phyloP scores from a whole-genome alignment of 805 yeast species.

The fission yeast (Schizosaccharomyces pombe) region DNA sequence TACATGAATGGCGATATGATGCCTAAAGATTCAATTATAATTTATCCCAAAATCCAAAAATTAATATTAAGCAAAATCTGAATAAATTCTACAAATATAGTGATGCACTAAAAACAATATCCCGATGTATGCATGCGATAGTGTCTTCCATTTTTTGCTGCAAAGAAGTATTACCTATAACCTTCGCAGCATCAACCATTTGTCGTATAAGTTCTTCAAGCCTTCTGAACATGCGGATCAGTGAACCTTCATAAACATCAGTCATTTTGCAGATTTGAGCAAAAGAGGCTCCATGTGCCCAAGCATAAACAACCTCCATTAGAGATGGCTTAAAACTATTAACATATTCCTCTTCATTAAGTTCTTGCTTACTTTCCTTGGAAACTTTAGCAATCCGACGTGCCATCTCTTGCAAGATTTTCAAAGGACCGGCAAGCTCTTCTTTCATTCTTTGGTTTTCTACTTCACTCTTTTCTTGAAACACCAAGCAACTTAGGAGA shows the following conservation, averaged over 20 bases:
- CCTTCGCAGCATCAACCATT: slow-evolving; percentile 71
- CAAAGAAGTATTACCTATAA: slow-evolving; percentile 46
- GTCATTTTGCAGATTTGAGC: slow-evolving; percentile 97
- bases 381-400: slow-evolving; percentile 68
- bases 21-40: background rate
- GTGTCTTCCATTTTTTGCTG: slow-evolving; percentile 3
- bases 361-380: slow-evolving; percentile 70
- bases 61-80: background rate
- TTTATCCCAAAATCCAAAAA: background rate
- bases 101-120: slow-evolving; percentile 2
- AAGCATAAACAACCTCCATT: slow-evolving; percentile 88
- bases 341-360: slow-evolving; percentile 77
- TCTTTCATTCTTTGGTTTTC: slow-evolving; percentile 69
- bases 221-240: slow-evolving; percentile 84
- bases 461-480: slow-evolving; percentile 75
- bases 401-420: slow-evolving; percentile 78
- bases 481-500: slow-evolving; percentile 76
- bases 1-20: too few species aligned
- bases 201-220: slow-evolving; percentile 83
- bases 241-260: slow-evolving; percentile 90
- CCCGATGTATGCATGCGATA: background rate
- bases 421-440: slow-evolving; percentile 77
- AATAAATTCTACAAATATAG: background rate
- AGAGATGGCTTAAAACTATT: slow-evolving; percentile 78
- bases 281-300: slow-evolving; percentile 92